These are phyloP conservation scores for Mycothermus thermophilus DNA, from an alignment of 495 filamentous ascomycete genomes.

Conservation along the genomic window DNA sequence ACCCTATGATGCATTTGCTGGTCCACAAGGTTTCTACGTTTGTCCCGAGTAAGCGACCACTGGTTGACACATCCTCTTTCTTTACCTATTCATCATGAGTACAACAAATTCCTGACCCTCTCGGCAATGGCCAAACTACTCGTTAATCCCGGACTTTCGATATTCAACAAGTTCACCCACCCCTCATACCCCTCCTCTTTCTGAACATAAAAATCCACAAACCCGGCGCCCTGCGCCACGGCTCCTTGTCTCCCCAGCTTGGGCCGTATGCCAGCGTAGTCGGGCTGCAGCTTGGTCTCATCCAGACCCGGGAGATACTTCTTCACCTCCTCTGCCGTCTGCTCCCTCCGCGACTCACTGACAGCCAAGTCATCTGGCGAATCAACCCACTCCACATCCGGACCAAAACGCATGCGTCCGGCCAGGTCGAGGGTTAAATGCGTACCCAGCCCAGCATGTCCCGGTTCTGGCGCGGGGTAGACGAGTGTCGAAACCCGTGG, in stretches of 20 bases:
- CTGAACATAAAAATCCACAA: conserved; percentile 74
- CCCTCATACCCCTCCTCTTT: conserved; percentile 69
- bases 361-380: conserved; percentile 26
- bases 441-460: conserved; percentile 75
- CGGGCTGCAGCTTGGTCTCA: conserved; percentile 49
- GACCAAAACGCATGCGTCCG: conserved; percentile 80
- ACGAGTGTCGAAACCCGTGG: conserved; percentile 63
- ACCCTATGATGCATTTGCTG: too few relatives aligned
- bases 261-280: conserved; percentile 85
- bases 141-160: conserved; percentile 91
- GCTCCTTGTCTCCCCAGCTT: conserved; percentile 56
- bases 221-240: conserved; percentile 43
- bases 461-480: conserved; percentile 73
- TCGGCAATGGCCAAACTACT: conserved; percentile 81
- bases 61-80: too few relatives aligned
- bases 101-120: conserved; percentile 62
- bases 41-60: too few relatives aligned
- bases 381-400: conserved; percentile 88
- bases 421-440: conserved; percentile 85
- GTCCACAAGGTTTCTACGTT: too few relatives aligned
- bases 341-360: conserved; percentile 42
- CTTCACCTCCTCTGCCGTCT: conserved; percentile 59
- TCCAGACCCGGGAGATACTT: conserved; percentile 66
- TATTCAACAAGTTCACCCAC: conserved; percentile 86
- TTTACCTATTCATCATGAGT: conserved; percentile 33